A percentile compares a stretch with the other conserved stretches of the same genome.
Conservation (phyloP, 306 rosid genomes). For the Acacia acuminata region DNA sequence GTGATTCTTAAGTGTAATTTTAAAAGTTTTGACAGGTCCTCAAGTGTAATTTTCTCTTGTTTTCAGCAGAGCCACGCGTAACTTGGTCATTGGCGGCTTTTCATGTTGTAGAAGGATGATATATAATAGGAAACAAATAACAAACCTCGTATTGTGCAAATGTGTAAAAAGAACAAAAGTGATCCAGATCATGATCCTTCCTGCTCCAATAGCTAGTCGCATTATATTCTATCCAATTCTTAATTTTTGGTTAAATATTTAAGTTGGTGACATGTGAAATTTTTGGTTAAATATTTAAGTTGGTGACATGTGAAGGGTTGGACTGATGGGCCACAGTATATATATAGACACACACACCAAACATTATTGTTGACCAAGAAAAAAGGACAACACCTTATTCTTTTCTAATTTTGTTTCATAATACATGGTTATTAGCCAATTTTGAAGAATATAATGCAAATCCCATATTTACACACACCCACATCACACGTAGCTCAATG, state of each 20-base stretch:
- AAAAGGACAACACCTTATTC: too few relatives aligned
- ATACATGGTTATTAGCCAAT: too few relatives aligned
- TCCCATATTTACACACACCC: too few relatives aligned
- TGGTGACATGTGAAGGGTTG: neutral
- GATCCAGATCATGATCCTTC: neutral
- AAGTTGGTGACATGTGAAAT: neutral
- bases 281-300: neutral
- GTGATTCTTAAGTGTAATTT: neutral
- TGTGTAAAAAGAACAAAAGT: neutral
- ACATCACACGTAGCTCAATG: too few relatives aligned
- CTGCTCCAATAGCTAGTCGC: neutral
- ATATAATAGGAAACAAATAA: neutral
- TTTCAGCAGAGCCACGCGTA: neutral
- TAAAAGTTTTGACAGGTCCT: neutral
- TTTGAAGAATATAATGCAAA: too few relatives aligned
- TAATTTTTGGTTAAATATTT: neutral
- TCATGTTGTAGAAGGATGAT: neutral
- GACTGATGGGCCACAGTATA: neutral
- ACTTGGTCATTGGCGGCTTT: neutral
- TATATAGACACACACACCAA: too few relatives aligned
- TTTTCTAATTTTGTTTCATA: too few relatives aligned
- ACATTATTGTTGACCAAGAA: too few relatives aligned
- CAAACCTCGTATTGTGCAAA: neutral
- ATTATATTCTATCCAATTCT: neutral
- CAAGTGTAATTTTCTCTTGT: neutral